These are phyloP conservation scores for Fusarium sp. DNA, from an alignment of 2,329 filamentous ascomycete species.

Conservation along the genomic window DNA sequence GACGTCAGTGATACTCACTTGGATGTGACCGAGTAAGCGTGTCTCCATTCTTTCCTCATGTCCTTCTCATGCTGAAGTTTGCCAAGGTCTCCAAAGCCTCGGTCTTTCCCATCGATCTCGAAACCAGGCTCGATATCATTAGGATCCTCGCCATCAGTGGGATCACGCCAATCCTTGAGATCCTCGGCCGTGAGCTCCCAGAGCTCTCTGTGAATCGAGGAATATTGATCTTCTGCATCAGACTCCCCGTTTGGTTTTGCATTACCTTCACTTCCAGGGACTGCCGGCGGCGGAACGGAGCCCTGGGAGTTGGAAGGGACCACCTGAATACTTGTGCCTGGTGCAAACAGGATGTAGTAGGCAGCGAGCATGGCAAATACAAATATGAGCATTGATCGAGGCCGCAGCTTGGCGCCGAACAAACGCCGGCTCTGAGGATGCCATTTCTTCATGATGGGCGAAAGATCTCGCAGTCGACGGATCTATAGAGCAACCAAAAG, in stretches of 20 bases:
- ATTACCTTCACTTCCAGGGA: slow-evolving; percentile 14
- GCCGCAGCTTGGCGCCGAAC: slow-evolving; percentile 55
- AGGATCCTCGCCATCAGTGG: slow-evolving; percentile 53
- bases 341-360: slow-evolving; percentile 60
- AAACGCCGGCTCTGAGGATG: slow-evolving; percentile 50
- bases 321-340: slow-evolving; percentile 52
- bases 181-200: slow-evolving; percentile 56
- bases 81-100: slow-evolving; percentile 52
- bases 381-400: slow-evolving; percentile 59
- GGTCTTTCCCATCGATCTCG: slow-evolving; percentile 54
- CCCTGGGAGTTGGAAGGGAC: slow-evolving; percentile 47
- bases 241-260: slow-evolving; percentile 15
- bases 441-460: slow-evolving; percentile 53
- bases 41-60: slow-evolving; percentile 57
- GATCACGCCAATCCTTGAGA: slow-evolving; percentile 54
- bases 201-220: slow-evolving; percentile 37
- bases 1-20: slow-evolving; percentile 53
- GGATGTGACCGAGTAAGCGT: slow-evolving; percentile 57
- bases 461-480: slow-evolving; percentile 8
- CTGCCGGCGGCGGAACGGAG: slow-evolving; percentile 5
- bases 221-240: slow-evolving; percentile 27
- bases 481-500: slow-evolving; percentile 20
- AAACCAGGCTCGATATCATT: slow-evolving; percentile 55
- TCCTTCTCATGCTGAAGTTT: slow-evolving; percentile 60
- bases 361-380: slow-evolving; percentile 57